phyloP scores from a whole-genome alignment of 768 basidiomycete genomes.

The Lactifluus volemus region DNA sequence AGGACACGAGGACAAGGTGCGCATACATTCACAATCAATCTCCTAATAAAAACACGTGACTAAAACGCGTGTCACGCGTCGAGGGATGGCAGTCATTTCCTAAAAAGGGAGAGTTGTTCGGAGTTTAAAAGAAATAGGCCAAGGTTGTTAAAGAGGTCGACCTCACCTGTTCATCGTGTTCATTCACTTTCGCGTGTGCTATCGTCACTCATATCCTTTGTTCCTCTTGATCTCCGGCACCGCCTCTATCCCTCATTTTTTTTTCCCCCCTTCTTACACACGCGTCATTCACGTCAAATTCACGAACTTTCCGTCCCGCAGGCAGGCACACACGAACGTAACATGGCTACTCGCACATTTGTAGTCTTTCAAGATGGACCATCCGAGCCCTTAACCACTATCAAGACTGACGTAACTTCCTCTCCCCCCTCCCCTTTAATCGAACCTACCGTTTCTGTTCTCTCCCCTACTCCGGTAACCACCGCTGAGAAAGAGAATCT shows the following conservation, averaged over 20 bases:
- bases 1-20: slow-evolving; percentile 4
- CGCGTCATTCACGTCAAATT: slow-evolving; percentile 16
- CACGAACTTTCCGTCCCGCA: slow-evolving; percentile 6
- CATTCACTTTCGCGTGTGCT: slow-evolving; percentile 10
- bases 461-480: slow-evolving; percentile 23
- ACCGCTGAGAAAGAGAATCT: slow-evolving; percentile 66
- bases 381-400: slow-evolving; percentile 28
- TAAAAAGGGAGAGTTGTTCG: slow-evolving; percentile 11
- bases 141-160: slow-evolving; percentile 12
- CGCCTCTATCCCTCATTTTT: slow-evolving; percentile 8
- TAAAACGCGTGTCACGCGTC: slow-evolving; percentile 19
- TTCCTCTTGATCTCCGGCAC: slow-evolving; percentile 13
- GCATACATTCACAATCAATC: no score
- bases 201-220: slow-evolving; percentile 3
- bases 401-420: slow-evolving; percentile 24
- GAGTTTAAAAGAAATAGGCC: slow-evolving; percentile 20
- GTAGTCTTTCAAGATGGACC: slow-evolving; percentile 56
- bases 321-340: slow-evolving; percentile 9
- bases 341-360: slow-evolving; percentile 51
- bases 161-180: slow-evolving; percentile 17
- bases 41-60: slow-evolving; percentile 11
- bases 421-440: slow-evolving; percentile 24
- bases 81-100: slow-evolving; percentile 2
- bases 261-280: not conserved
- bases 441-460: slow-evolving; percentile 23